Percentiles rank a stretch among this genome's conserved stretches.
Conservation (phyloP, 2,329 filamentous ascomycete species). For the Fusarium penzigii region DNA sequence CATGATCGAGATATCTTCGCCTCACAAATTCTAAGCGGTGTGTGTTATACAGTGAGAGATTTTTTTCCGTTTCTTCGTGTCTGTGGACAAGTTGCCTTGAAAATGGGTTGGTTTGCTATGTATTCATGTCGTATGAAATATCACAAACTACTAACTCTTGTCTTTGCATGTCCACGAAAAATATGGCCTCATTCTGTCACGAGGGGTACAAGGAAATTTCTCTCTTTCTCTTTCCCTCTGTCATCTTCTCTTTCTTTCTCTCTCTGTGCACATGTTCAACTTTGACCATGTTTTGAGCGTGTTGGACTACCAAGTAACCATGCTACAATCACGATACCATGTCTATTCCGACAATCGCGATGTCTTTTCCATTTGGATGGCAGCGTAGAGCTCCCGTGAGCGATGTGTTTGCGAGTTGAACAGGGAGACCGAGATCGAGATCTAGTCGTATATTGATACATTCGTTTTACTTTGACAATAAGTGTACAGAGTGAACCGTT, state of each 20-base stretch:
- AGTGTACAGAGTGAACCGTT: neutral
- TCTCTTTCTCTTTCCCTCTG: neutral
- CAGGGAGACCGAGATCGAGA: neutral
- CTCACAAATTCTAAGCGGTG: too few species aligned
- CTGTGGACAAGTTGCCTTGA: neutral
- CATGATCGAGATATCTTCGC: too few species aligned
- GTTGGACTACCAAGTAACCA: too few species aligned
- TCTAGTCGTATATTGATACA: neutral
- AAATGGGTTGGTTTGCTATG: neutral
- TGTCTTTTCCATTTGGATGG: too few species aligned
- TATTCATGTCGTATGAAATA: neutral
- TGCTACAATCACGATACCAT: too few species aligned
- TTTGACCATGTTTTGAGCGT: too few species aligned
- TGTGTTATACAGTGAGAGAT: too few species aligned
- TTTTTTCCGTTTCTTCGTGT: too few species aligned
- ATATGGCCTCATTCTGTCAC: conserved; percentile 19
- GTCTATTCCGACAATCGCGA: too few species aligned
- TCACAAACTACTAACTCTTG: neutral
- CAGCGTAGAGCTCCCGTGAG: neutral
- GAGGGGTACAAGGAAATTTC: conserved; percentile 3
- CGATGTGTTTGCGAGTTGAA: neutral
- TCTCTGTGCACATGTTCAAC: too few species aligned
- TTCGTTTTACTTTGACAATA: neutral
- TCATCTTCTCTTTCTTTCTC: neutral
- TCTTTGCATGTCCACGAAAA: conserved; percentile 1